Evolutionary conservation across 2,329 filamentous ascomycete species (phyloP), one percentile per base, ranked within the genome.

Genomic region (Beauveria sp.): DNA sequence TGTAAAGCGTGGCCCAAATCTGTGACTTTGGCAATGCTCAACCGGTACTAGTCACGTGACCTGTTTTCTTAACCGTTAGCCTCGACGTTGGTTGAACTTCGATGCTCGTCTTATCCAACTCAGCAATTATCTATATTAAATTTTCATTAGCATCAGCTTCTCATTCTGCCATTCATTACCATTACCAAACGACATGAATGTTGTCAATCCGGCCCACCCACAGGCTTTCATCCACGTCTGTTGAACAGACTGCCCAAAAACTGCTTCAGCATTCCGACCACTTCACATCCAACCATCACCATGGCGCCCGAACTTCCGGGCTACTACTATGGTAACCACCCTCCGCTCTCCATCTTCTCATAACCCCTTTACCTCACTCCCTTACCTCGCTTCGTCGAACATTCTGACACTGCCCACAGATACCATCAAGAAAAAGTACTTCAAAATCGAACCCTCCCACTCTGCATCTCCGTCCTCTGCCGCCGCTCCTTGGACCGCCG

Each of bases 391-490:
- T 22, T 51, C 22, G 24, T 24, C 3, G 2, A 14, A 16, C 34
- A 38, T 38, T 38, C 14, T 38, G 14, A 38, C 34, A 38, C 34
- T 38, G 34, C 14, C 14, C 5, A 14, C 58, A 85, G 84, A 86
- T 63, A 57, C 72, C 16, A 78, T 79, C 49, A 88, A 84, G 70
- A 80, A 80, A 43, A 87, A 84, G 65, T 90, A 89, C 68, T 90
- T 89, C 72, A 86, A 84, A 67, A 81, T 90, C 55, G 83, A 88
- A 69, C 80, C 78, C 51, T 77, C 82, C 45, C 78, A 81, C 60
- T 78, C 78, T 18, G 83, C 83, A 0, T 79, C 84, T 0, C 65
- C 74, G 34, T 38, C 34, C 5, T 38, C 34, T 38, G 34, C 34
- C 1, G 72, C 71, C 8, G 76, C 81, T 0, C 72, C 78, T 18